Percentiles rank a stretch among this genome's conserved stretches.
These are phyloP conservation scores for Herpetospermum pedunculosum DNA, from an alignment of 306 rosid species.

Conservation along the genomic window DNA sequence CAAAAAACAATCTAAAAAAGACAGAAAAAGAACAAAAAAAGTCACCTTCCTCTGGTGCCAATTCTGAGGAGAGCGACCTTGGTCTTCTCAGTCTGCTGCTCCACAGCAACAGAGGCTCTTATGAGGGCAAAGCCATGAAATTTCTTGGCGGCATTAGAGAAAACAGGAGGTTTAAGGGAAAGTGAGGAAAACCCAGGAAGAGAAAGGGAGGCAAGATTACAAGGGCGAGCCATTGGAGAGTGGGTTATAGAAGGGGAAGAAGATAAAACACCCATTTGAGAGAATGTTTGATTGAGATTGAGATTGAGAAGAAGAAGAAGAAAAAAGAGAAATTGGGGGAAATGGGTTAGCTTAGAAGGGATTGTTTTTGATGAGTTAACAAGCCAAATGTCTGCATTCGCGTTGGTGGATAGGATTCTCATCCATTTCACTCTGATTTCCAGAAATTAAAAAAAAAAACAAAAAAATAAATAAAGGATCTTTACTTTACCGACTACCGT, in stretches of 20 bases:
- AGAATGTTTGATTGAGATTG: neutral
- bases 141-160: slow-evolving; percentile 19
- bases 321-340: neutral
- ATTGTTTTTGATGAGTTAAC: slow-evolving; percentile 7
- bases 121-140: slow-evolving; percentile 6
- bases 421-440: neutral
- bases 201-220: slow-evolving; percentile 22
- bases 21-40: neutral
- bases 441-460: neutral
- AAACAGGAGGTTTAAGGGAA: slow-evolving; percentile 26
- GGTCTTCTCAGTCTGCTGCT: slow-evolving; percentile 39
- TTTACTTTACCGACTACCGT: no score
- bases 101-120: slow-evolving; percentile 64
- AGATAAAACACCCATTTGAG: slow-evolving; percentile 29
- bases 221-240: slow-evolving; percentile 13
- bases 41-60: slow-evolving; percentile 88
- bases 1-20: neutral
- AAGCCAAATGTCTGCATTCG: neutral
- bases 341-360: slow-evolving; percentile 17
- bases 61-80: slow-evolving; percentile 57
- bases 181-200: slow-evolving; percentile 27
- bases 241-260: slow-evolving; percentile 21
- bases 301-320: neutral
- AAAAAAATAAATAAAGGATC: neutral
- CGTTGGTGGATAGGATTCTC: slow-evolving; percentile 14